Base-by-base conservation (phyloP, 2,329 filamentous ascomycete species). In the Davidsoniella australis region DNA sequence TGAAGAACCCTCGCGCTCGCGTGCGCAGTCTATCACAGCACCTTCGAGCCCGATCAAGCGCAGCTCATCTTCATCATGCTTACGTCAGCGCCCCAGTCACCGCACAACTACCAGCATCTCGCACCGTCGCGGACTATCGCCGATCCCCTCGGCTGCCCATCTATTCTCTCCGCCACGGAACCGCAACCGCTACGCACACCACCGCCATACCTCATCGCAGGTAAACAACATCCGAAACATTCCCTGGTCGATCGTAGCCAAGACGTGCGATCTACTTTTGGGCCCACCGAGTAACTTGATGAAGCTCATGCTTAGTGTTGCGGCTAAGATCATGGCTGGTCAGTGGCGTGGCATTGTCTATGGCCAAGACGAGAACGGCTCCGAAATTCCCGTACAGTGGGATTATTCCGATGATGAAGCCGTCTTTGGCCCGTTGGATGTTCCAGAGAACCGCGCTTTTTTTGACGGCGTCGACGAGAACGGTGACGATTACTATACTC, bases 211-310 rank as follows among this genome's bases (percentile, higher is more conserved):
- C 37, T 45, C 44, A 14, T 39, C 52, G 36, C 67, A 62, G 5
- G 57, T 73, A 4, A 63, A 66, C 36, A 64, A 68, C 0, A 65
- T 72, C 33, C 68, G 70, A 47, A 66, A 71, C 41, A 66, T 82
- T 26, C 74, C 77, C 1, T 67, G 75, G 46, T 73, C 78, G 2
- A 73, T 94, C 26, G 72, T 94, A 23, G 75, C 80, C 50, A 88
- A 85, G 63, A 87, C 86, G 0, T 79, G 76, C 54, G 78, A 84
- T 47, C 72, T 91, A 26, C 71, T 94, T 3, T 66, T 94, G 12
- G 78, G 83, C 0, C 86, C 86, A n/a, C 86, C 88, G 0, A 75
- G 80, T 14, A 78, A 88, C 57, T 72, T 94, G 2, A 74, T 94
- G 36, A 71, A 76, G 23, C 68, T 94, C 39, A 87, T 94, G 71